Base-by-base conservation (phyloP, 106 monocot genomes). In the Hemerocallis citrina region DNA sequence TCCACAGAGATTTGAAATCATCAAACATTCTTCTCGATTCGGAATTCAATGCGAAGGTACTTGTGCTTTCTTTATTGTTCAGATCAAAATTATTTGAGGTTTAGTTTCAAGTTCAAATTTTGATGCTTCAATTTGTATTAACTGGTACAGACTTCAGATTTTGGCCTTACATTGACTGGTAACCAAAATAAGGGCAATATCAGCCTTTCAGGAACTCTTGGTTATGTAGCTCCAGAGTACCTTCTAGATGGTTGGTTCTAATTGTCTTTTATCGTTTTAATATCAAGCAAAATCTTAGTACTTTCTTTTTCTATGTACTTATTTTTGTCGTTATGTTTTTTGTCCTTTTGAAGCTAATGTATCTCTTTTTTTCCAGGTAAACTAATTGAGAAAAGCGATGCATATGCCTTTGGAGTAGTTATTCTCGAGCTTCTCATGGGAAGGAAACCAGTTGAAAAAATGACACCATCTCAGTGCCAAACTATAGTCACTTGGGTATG, bases 301-400 rank as follows among this genome's bases (percentile, higher is more conserved):
- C n/a, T 38, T 38, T 38, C 37, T 11, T 38, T 38, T 38, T 11
- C 5, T 38, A 38, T 38, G 37, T 5, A n/a, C n/a, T n/a, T n/a
- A n/a, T n/a, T n/a, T n/a, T n/a, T n/a, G n/a, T n/a, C n/a, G n/a
- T n/a, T n/a, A n/a, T n/a, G n/a, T n/a, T n/a, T n/a, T n/a, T n/a
- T n/a, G n/a, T n/a, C n/a, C n/a, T n/a, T 38, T 38, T 6, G 37
- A 38, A 5, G 4, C 11, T 38, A 38, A 38, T 38, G 11, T 6
- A 38, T 38, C 11, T 38, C 11, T 38, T 12, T 25, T 39, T 45
- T 54, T 68, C 37, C 69, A 94, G 89, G 86, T 60, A 84, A 95
- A 63, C 77, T 95, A n/a, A 83, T 83, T 37, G 95, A 95, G 78
- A 95, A 95, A 60, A 95, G 95, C 57, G 95, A 95, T 76, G 95